Conservation (phyloP, 1,139 yeast genomes). For the Blastobotrys illinoisensis region DNA sequence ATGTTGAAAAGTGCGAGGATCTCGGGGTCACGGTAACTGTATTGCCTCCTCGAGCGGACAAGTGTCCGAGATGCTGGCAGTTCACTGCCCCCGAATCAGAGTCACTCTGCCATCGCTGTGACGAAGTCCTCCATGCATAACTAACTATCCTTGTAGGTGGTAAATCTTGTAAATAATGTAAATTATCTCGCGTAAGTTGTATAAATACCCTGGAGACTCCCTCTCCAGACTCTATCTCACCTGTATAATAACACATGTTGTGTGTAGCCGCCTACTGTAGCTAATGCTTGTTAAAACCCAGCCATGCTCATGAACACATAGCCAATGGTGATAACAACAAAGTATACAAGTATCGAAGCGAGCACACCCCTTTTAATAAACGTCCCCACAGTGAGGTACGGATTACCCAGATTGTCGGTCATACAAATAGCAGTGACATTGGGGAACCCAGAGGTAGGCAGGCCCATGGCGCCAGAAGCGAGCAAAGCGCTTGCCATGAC, state of each 20-base stretch:
- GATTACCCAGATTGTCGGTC: constrained; percentile 83
- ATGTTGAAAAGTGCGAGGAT: constrained; percentile 26
- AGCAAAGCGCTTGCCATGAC: constrained; percentile 80
- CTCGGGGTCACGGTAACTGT: constrained; percentile 37
- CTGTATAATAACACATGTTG: not conserved
- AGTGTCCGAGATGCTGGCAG: constrained; percentile 97
- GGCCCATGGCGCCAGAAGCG: constrained; percentile 91
- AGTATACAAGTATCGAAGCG: constrained; percentile 65
- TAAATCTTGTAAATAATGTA: constrained; percentile 1
- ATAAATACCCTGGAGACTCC: not conserved
- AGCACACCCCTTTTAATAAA: constrained; percentile 89
- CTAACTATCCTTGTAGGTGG: not conserved
- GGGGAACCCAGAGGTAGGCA: constrained; percentile 96
- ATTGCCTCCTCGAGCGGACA: constrained; percentile 43
- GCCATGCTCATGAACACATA: constrained; percentile 61
- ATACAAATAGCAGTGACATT: constrained; percentile 92
- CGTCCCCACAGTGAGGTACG: constrained; percentile 74
- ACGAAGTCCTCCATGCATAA: constrained; percentile 31
- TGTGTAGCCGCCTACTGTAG: not conserved
- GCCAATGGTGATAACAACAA: constrained; percentile 71
- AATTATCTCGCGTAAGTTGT: not conserved
- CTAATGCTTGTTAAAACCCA: constrained; percentile 31
- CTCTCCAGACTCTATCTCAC: not conserved
- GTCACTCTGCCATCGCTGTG: constrained; percentile 64
- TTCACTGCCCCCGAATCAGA: constrained; percentile 49